Percentiles rank a stretch among this genome's conserved stretches.
Conservation (phyloP, 805 yeast species). For the Candida xyloterini region DNA sequence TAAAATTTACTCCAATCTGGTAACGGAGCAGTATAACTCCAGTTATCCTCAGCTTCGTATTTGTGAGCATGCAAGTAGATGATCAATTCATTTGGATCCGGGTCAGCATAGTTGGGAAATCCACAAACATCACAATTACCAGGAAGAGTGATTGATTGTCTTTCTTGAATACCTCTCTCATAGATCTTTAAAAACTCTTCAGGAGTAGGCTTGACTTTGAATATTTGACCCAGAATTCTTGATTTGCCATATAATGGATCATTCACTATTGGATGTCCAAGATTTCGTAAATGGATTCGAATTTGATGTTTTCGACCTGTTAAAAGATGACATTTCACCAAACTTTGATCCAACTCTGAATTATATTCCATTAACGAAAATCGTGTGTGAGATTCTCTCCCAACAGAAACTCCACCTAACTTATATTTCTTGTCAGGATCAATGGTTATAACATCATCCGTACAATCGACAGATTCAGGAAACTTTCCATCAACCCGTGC, state of each 20-base stretch:
- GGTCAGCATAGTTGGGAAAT: constrained; percentile 30
- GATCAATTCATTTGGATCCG: constrained; percentile 28
- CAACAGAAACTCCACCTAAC: constrained; percentile 20
- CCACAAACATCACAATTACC: constrained; percentile 35
- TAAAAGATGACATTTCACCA: constrained; percentile 43
- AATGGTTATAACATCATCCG: constrained; percentile 34
- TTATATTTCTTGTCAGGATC: constrained; percentile 26
- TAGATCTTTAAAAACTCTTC: constrained; percentile 16
- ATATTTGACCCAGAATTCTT: constrained; percentile 5
- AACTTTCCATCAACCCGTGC: constrained; percentile 42
- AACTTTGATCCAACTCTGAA: constrained; percentile 30
- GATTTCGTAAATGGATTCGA: constrained; percentile 48
- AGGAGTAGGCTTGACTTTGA: constrained; percentile 4
- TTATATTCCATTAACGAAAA: constrained; percentile 29
- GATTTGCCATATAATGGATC: constrained; percentile 30
- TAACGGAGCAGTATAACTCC: constrained; percentile 36
- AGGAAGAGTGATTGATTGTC: constrained; percentile 19
- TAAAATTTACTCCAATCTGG: constrained; percentile 8
- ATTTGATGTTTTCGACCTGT: constrained; percentile 57
- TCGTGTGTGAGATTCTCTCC: constrained; percentile 18
- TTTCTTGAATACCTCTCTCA: constrained; percentile 7
- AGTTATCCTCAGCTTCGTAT: constrained; percentile 30
- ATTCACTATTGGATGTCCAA: constrained; percentile 36
- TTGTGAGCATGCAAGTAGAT: constrained; percentile 45
- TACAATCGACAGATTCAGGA: constrained; percentile 31